Evolutionary conservation across 371 early-diverging fungal genomes (phyloP), one percentile per base, ranked within the genome.

Genomic region (Apophysomyces variabilis): DNA sequence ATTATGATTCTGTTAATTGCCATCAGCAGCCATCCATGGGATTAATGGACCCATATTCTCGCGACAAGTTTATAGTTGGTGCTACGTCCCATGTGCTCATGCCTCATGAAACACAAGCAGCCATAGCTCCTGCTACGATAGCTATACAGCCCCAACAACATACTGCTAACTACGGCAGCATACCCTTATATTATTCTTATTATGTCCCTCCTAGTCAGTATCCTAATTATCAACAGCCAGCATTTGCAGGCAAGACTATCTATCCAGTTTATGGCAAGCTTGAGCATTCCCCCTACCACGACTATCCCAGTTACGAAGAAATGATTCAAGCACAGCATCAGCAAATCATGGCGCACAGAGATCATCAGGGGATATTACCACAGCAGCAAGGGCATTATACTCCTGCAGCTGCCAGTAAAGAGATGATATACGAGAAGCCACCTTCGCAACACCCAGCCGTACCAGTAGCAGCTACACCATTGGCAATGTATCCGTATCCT

Each of bases 181-280:
- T 83, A 66, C 79, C 84, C 1, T 90, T 87, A 83, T 87, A 89
- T 72, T 87, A 90, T 18, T 90, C 91, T 75, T 92, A 91, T 72
- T 89, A 89, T 72, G 81, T 82, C 77, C 85, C 86, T 21, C 9
- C 54, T 6, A 86, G 84, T 74, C 92, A 92, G 75, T 93, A 84
- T 79, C 77, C 81, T 26, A 57, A 56, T 14, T 89, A 90, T 74
- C 88, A 89, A 68, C 85, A 86, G 68, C 83, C 89, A 7, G 82
- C 82, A n/a, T 91, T 90, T 73, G 87, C 80, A 39, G 90, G 43
- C 3, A 43, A 43, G 13, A 60, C 26, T 26, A 60, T 43, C n/a
- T 60, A 60, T 13, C 44, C 60, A 6, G 18, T 60, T 39, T 60
- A 60, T 16, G 60, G 60, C 21, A 60, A 60, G 0, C 58, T 35